Base-by-base conservation (phyloP, 1,139 yeast species). In the Pneumocystis jirovecii region DNA sequence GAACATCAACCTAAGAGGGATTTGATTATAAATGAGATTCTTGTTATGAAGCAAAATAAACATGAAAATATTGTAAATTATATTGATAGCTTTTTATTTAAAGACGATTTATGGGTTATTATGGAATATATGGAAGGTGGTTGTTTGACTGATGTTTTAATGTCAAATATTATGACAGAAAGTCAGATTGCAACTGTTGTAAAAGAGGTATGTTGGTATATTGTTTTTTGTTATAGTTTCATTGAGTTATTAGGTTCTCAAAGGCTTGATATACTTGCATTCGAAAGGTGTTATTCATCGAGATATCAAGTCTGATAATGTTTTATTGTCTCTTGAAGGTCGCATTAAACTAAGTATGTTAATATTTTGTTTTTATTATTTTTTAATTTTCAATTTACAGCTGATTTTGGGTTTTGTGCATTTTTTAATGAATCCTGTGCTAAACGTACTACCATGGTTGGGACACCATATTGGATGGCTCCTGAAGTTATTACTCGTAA, bases 391-490 rank as follows among this genome's bases (percentile, higher is more conserved):
- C 17, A 5, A 25, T 50, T 29, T 8, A 12, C 31, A 65, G 66
- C 81, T 2, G 81, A 79, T 69, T 79, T 79, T 69, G 95, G 95
- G 0, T 87, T 91, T 77, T 93, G 98, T 79, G 98, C 98, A 0
- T 97, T 91, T 75, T 87, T 93, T 71, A 91, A 87, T 70, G 97
- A 91, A 72, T 80, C 83, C 64, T 86, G 88, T 68, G 77, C 86
- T 68, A 91, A 91, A 76, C 83, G 98, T 75, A 90, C 96, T 7
- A 93, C 98, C 1, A 89, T 93, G 96, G 98, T 93, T 25, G 98
- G 98, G n/a, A 93, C 98, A 0, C 98, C 98, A 4, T 93, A 93
- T 75, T 93, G 98, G 98, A 93, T 93, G 98, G 98, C 98, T 0
- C 98, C 98, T 1, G 98, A 93, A 76, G 96, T 93, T 66, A 96